These are phyloP conservation scores for Tuber magnatum DNA, from an alignment of 495 filamentous ascomycete genomes.

Conservation along the genomic window DNA sequence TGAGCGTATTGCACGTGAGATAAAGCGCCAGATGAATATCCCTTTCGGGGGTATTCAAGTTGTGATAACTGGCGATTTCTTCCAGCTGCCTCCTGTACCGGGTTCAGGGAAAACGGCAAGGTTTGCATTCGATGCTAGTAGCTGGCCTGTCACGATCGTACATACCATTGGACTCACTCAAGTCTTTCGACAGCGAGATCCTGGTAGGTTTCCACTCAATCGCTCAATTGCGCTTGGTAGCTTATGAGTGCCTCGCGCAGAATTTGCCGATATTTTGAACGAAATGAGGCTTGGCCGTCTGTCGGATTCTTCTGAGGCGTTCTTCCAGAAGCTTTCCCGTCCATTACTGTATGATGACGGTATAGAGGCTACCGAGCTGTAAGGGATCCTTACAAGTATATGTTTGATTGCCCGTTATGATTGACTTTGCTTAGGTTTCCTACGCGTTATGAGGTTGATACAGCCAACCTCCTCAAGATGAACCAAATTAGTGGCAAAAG, in stretches of 20 bases:
- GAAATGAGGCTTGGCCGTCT: conserved; percentile 90
- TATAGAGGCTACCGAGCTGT: conserved; percentile 80
- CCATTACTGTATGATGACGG: conserved; percentile 65
- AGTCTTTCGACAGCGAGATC: conserved; percentile 92
- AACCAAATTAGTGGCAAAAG: conserved; percentile 58
- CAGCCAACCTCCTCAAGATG: conserved; percentile 72
- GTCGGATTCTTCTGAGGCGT: conserved; percentile 57
- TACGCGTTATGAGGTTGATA: conserved; percentile 81
- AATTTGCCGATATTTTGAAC: conserved; percentile 90
- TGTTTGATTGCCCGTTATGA: conserved; percentile 43
- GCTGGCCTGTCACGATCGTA: conserved; percentile 85
- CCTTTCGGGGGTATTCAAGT: conserved; percentile 96
- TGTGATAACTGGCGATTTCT: conserved; percentile 94
- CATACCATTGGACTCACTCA: conserved; percentile 94
- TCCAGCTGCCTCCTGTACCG: conserved; percentile 90
- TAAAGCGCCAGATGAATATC: conserved; percentile 74
- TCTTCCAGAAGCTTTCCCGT: conserved; percentile 65
- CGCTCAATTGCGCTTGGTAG: conserved; percentile 13
- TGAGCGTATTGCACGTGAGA: conserved; percentile 71
- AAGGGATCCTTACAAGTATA: conserved; percentile 42
- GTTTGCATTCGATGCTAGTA: conserved; percentile 85
- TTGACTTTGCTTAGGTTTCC: conserved; percentile 52
- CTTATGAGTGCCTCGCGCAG: conserved; percentile 43
- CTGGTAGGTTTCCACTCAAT: conserved; percentile 48
- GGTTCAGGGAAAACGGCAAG: conserved; percentile 65